Evolutionary conservation across 257 asterid species (phyloP).

Genomic region (Solanum pimpinellifolium): DNA sequence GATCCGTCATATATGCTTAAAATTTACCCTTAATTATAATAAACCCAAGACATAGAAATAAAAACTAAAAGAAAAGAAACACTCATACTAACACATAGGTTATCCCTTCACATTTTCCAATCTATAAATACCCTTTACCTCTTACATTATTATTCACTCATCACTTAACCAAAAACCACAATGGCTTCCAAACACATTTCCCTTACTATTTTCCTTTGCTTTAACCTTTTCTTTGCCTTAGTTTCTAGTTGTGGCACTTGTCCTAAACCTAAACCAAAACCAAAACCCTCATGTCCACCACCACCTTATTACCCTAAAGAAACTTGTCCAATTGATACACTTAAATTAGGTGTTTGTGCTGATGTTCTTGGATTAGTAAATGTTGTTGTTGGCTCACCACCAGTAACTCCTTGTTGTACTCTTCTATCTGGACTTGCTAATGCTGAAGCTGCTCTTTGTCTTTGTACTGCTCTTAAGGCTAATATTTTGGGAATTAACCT

Average conservation of each 20-base stretch:
- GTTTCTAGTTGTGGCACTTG: not conserved
- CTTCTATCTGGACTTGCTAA: not conserved
- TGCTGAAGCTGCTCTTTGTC: not conserved
- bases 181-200: not conserved
- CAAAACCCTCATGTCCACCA: not conserved
- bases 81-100: not conserved
- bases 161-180: not conserved
- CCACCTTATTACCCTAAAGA: not conserved
- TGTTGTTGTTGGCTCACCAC: not conserved
- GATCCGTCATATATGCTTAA: no score
- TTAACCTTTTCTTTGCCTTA: not conserved
- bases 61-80: not conserved
- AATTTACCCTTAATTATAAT: not conserved
- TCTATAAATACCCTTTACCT: not conserved
- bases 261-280: not conserved
- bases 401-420: not conserved
- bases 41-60: not conserved
- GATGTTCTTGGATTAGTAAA: not conserved
- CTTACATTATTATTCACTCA: not conserved
- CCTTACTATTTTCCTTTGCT: not conserved
- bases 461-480: not conserved
- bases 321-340: not conserved
- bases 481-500: conserved; percentile 1
- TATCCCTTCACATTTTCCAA: not conserved
- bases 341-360: not conserved